These are phyloP conservation scores for Rhynchospora breviuscula DNA, from an alignment of 176 grass and related monocot species.

Conservation along the genomic window DNA sequence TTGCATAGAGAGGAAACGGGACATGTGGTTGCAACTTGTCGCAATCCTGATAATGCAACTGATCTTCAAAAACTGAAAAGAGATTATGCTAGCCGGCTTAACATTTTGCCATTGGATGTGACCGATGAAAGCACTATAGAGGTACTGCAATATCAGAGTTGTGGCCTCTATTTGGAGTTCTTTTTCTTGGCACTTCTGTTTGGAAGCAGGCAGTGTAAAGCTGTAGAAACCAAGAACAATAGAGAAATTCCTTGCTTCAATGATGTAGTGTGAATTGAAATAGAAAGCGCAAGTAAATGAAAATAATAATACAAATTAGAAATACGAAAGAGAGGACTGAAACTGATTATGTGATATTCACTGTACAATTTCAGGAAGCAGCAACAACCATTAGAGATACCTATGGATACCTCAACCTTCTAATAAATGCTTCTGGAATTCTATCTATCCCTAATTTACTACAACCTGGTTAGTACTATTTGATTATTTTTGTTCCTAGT, in stretches of 20 bases:
- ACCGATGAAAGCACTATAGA: slow-evolving; percentile 72
- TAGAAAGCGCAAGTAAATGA: neutral
- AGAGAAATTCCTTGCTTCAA: neutral
- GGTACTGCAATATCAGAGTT: slow-evolving; percentile 18
- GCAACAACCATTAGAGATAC: slow-evolving; percentile 43
- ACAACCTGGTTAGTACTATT: slow-evolving; percentile 54
- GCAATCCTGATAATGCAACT: slow-evolving; percentile 37
- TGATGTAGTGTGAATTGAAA: neutral
- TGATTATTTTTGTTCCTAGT: neutral
- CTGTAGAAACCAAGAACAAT: neutral
- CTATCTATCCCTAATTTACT: slow-evolving; percentile 64
- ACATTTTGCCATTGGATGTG: slow-evolving; percentile 67
- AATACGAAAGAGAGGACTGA: neutral
- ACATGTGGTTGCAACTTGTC: slow-evolving; percentile 69
- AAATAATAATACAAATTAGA: neutral
- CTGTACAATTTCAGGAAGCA: slow-evolving; percentile 37
- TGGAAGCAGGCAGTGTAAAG: neutral
- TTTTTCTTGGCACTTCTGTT: neutral
- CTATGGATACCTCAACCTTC: slow-evolving; percentile 56
- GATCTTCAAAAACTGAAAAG: slow-evolving; percentile 50
- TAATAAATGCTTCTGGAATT: slow-evolving; percentile 82
- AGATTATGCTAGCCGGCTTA: slow-evolving; percentile 46
- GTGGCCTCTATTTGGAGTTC: neutral
- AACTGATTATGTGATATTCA: neutral
- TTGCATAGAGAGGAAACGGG: slow-evolving; percentile 41